Conservation (phyloP, 2,329 filamentous ascomycete species). For the Colletotrichum limetticola region DNA sequence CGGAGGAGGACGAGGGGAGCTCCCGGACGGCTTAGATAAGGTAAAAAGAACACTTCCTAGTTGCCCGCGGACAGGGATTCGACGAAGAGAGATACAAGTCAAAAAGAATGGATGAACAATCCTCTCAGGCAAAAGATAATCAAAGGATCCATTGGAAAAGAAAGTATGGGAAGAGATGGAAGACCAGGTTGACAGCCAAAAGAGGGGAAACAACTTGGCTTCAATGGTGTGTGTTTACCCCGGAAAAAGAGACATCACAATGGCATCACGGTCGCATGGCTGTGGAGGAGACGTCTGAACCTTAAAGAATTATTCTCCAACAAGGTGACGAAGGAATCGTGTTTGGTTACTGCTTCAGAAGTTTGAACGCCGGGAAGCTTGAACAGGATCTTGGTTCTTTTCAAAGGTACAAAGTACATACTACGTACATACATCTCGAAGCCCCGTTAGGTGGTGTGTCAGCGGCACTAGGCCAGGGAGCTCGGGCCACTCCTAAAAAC, state of each 20-base stretch:
- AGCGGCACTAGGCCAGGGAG: neutral
- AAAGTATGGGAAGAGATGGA: neutral
- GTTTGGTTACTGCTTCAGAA: neutral
- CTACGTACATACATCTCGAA: neutral
- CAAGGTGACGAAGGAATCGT: neutral
- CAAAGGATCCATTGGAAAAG: neutral
- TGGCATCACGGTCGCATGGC: constrained; percentile 17
- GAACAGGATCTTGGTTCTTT: neutral
- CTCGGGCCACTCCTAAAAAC: neutral
- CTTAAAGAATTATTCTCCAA: neutral
- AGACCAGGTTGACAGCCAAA: neutral
- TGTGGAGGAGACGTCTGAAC: constrained; percentile 8
- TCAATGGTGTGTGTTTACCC: neutral
- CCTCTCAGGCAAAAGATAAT: neutral
- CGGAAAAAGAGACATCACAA: constrained; percentile 14
- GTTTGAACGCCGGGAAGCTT: neutral
- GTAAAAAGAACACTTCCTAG: neutral
- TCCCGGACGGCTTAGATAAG: neutral
- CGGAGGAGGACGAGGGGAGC: neutral
- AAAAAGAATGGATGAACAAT: neutral
- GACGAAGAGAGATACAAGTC: neutral
- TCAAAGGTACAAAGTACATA: neutral
- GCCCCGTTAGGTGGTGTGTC: neutral
- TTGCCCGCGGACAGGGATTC: neutral
- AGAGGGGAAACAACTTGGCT: neutral